phyloP scores from a whole-genome alignment of 495 filamentous ascomycete species.

The Trypethelium eluteriae region DNA sequence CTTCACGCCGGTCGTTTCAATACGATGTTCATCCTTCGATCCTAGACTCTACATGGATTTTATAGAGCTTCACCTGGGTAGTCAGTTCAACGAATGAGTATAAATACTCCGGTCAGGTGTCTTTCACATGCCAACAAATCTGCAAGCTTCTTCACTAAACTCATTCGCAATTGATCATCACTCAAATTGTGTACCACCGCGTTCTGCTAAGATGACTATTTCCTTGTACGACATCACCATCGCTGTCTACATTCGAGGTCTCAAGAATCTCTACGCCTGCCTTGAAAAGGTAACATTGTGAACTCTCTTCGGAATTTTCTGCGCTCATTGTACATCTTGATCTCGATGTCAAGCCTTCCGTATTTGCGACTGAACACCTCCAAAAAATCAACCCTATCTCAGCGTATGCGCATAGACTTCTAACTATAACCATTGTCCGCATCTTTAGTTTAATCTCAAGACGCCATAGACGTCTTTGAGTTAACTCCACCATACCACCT shows the following conservation, averaged over 20 bases:
- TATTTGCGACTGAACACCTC: too few species aligned
- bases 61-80: background rate
- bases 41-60: background rate
- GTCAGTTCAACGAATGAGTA: background rate
- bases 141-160: background rate
- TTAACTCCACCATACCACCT: background rate
- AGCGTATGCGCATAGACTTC: too few species aligned
- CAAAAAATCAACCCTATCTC: too few species aligned
- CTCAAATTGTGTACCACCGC: background rate
- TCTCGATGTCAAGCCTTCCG: too few species aligned
- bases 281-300: conserved; percentile 12
- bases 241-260: conserved; percentile 7
- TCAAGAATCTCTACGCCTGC: conserved; percentile 4
- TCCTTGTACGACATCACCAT: conserved; percentile 9
- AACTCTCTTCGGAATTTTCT: background rate
- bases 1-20: background rate
- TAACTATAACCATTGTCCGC: too few species aligned
- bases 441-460: too few species aligned
- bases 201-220: background rate
- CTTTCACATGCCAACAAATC: background rate
- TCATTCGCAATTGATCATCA: background rate
- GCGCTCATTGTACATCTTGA: background rate
- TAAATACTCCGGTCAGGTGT: background rate
- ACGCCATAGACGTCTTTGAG: too few species aligned
- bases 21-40: background rate